Evolutionary conservation across 768 basidiomycete species (phyloP).

Genomic region (Trametes elegans): DNA sequence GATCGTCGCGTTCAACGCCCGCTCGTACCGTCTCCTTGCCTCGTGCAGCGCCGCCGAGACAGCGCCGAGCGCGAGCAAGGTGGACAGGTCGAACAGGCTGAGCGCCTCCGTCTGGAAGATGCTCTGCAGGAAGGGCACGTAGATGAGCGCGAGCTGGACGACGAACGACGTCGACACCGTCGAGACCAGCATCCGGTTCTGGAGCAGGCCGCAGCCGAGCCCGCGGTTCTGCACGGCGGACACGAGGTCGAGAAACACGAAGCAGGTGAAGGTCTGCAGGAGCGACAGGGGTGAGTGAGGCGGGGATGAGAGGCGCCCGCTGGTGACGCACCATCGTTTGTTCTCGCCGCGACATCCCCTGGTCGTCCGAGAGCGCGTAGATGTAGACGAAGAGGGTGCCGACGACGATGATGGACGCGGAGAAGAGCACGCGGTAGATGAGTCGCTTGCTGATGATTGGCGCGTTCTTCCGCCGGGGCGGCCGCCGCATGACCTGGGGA

Average conservation of each 20-base stretch:
- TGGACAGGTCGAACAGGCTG: slow-evolving; percentile 59
- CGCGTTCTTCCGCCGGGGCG: slow-evolving; percentile 90
- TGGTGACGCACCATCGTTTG: slow-evolving; percentile 86
- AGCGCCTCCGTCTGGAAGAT: slow-evolving; percentile 94
- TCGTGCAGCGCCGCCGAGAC: slow-evolving; percentile 75
- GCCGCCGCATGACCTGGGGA: slow-evolving; percentile 86
- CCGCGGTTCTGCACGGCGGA: slow-evolving; percentile 95
- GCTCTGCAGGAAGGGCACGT: slow-evolving; percentile 86
- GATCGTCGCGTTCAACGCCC: slow-evolving; percentile 53
- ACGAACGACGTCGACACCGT: slow-evolving; percentile 87
- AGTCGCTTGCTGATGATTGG: slow-evolving; percentile 78
- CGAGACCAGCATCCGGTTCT: slow-evolving; percentile 86
- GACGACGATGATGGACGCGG: slow-evolving; percentile 85
- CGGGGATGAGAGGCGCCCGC: background rate
- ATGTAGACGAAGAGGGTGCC: slow-evolving; percentile 88
- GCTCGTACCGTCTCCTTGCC: slow-evolving; percentile 73
- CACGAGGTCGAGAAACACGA: slow-evolving; percentile 95
- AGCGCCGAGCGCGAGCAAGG: slow-evolving; percentile 65
- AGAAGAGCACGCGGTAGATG: slow-evolving; percentile 83
- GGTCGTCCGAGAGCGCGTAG: slow-evolving; percentile 79
- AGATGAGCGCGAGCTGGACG: slow-evolving; percentile 82
- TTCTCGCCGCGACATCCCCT: slow-evolving; percentile 72
- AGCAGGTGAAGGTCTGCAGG: slow-evolving; percentile 87
- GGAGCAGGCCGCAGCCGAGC: slow-evolving; percentile 75
- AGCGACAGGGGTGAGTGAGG: background rate